phyloP scores from a whole-genome alignment of 306 rosid species.

The Cucurbita ficifolia region DNA sequence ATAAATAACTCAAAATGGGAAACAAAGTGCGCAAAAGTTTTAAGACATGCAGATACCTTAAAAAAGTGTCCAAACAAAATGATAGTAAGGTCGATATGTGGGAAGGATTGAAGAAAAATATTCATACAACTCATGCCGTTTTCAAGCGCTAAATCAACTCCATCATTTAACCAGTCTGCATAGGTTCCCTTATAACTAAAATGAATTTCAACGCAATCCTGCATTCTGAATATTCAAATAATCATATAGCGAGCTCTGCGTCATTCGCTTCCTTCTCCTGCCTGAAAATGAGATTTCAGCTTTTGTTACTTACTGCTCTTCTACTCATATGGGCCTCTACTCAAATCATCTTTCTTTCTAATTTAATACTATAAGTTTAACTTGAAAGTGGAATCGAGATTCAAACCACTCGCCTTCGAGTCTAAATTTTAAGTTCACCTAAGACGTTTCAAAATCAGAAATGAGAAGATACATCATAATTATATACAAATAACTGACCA shows the following conservation, averaged over 20 bases:
- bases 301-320: background rate
- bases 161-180: background rate
- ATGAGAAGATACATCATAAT: too few species aligned
- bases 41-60: background rate
- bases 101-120: background rate
- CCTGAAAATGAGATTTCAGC: constrained; percentile 35
- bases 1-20: too few species aligned
- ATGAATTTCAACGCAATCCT: background rate
- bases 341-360: too few species aligned
- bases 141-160: background rate
- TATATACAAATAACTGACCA: too few species aligned
- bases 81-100: too few species aligned
- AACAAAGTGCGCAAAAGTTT: background rate
- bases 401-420: too few species aligned
- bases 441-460: too few species aligned
- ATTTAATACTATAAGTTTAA: too few species aligned
- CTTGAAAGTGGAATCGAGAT: too few species aligned
- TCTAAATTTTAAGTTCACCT: too few species aligned
- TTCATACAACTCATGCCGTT: background rate
- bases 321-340: too few species aligned
- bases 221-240: background rate
- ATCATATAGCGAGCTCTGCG: background rate
- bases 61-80: background rate
- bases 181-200: background rate
- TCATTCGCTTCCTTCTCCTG: background rate